These are phyloP conservation scores for Aegilops umbellulata DNA, from an alignment of 176 grass and related monocot genomes.

Conservation along the genomic window DNA sequence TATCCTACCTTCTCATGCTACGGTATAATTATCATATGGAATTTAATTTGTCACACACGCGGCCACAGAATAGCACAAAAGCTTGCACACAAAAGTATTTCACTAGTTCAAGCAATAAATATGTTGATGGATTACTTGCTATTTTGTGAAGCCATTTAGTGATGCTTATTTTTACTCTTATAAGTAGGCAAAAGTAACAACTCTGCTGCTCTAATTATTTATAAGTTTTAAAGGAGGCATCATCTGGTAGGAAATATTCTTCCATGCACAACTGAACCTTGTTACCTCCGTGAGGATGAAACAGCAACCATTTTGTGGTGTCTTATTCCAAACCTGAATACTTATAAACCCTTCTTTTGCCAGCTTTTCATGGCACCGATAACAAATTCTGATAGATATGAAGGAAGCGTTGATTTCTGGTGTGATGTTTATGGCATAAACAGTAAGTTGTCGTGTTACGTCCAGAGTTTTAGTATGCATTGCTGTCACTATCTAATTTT, in stretches of 20 bases:
- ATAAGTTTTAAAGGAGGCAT: not conserved
- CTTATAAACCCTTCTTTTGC: constrained; percentile 23
- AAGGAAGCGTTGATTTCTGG: constrained; percentile 82
- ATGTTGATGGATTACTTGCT: not conserved
- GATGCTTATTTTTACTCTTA: not conserved
- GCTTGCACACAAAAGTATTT: not conserved
- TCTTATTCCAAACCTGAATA: not conserved
- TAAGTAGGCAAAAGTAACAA: not conserved
- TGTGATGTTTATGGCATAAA: constrained; percentile 87
- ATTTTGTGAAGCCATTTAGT: not conserved
- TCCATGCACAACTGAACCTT: constrained; percentile 9
- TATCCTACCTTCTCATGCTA: constrained; percentile 95
- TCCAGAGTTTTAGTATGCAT: not conserved
- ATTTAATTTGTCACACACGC: not conserved
- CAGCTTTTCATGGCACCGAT: constrained; percentile 94
- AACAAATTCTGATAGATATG: constrained; percentile 84
- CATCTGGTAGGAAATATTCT: constrained; percentile 19
- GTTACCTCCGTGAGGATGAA: not conserved
- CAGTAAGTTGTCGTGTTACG: constrained; percentile 53
- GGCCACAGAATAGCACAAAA: not conserved
- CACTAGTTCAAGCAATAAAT: not conserved
- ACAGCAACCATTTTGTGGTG: not conserved
- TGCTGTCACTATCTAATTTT: not conserved
- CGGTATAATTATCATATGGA: constrained; percentile 42
- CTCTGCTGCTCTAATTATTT: not conserved